Conservation (phyloP, 2,329 filamentous ascomycete species). For the Pestalotiopsis sp. region DNA sequence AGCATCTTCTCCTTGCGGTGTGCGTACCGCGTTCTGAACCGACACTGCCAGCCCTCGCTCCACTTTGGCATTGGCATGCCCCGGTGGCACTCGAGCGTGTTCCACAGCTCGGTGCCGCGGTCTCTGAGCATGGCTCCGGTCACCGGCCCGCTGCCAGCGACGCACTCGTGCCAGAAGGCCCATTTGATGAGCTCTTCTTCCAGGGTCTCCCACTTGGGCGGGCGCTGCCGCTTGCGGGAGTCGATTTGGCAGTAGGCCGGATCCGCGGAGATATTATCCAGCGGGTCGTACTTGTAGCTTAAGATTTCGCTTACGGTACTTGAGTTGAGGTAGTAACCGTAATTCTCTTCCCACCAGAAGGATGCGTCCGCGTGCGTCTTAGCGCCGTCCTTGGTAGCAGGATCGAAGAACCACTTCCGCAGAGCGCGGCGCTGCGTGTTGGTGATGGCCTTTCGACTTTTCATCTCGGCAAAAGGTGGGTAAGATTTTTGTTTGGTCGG, state of each 20-base stretch:
- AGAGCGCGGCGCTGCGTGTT: slow-evolving; percentile 15
- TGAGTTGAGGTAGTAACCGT: slow-evolving; percentile 17
- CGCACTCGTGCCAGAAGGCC: slow-evolving; percentile 15
- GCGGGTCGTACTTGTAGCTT: slow-evolving; percentile 16
- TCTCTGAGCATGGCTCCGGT: slow-evolving; percentile 15
- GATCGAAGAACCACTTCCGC: slow-evolving; percentile 16
- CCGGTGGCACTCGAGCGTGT: slow-evolving; percentile 16
- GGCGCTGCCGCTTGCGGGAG: slow-evolving; percentile 16
- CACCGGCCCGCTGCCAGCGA: slow-evolving; percentile 13
- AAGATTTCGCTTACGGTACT: slow-evolving; percentile 16
- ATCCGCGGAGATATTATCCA: slow-evolving; percentile 8
- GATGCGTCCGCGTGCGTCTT: slow-evolving; percentile 16
- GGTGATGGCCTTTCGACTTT: slow-evolving; percentile 16
- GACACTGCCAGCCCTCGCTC: slow-evolving; percentile 18
- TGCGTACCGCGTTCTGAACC: slow-evolving; percentile 15
- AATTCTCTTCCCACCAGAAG: slow-evolving; percentile 15
- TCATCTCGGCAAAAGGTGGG: slow-evolving; percentile 5
- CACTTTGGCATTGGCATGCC: slow-evolving; percentile 17
- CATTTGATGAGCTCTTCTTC: slow-evolving; percentile 17
- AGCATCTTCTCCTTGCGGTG: slow-evolving; percentile 16
- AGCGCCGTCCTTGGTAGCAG: slow-evolving; percentile 13
- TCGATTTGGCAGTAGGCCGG: slow-evolving; percentile 16
- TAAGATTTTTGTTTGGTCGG: background rate
- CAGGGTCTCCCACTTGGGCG: slow-evolving; percentile 15
- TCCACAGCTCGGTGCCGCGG: slow-evolving; percentile 14